Evolutionary conservation across 805 yeast species (phyloP).

Genomic region (Phaffomyces opuntiae): DNA sequence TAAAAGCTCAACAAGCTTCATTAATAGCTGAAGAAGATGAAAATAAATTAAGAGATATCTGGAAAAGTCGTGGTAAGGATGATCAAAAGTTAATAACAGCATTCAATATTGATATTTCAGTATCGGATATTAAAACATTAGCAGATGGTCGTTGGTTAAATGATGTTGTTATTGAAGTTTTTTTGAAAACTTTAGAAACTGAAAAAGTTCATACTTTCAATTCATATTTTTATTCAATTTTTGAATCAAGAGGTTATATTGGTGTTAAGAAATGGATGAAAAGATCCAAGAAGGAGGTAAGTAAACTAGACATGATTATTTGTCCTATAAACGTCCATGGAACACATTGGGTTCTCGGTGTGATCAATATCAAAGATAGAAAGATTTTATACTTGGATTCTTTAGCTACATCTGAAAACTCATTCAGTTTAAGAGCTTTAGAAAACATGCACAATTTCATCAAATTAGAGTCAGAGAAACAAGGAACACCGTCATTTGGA

Average conservation of each 20-base stretch:
- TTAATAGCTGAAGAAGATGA: conserved; percentile 19
- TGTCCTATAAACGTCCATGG: conserved; percentile 81
- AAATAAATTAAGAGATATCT: conserved; percentile 20
- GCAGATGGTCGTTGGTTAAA: conserved; percentile 77
- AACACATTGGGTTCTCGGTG: conserved; percentile 90
- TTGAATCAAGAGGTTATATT: conserved; percentile 64
- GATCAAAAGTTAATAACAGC: conserved; percentile 23
- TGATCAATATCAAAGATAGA: conserved; percentile 54
- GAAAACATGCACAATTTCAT: conserved; percentile 53
- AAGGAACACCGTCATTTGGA: conserved; percentile 26
- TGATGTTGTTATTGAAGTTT: conserved; percentile 84
- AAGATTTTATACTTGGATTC: conserved; percentile 76
- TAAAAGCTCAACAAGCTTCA: conserved; percentile 21
- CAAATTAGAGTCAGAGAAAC: conserved; percentile 55
- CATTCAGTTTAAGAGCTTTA: conserved; percentile 32
- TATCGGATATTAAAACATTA: conserved; percentile 66
- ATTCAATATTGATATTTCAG: conserved; percentile 49
- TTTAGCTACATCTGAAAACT: conserved; percentile 37
- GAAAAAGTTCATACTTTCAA: conserved; percentile 61
- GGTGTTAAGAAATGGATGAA: conserved; percentile 86
- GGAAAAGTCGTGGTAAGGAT: conserved; percentile 21
- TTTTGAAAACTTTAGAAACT: conserved; percentile 36
- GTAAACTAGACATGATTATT: conserved; percentile 56
- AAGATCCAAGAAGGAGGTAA: conserved; percentile 61
- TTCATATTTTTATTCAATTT: conserved; percentile 78